phyloP scores from a whole-genome alignment of 169 alveolate species.

The Cryptosporidium baileyi region DNA sequence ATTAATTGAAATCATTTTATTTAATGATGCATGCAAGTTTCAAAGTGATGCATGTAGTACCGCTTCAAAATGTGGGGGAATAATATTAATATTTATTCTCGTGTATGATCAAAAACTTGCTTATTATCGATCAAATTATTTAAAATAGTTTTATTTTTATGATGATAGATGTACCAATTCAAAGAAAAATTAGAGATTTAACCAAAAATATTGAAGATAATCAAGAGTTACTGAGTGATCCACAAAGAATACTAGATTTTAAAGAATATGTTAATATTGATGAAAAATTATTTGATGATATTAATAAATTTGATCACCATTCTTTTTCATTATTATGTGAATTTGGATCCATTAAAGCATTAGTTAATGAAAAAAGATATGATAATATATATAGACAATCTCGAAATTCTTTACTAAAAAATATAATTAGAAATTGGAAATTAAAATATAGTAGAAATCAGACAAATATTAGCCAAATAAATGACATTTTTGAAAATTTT shows the following conservation, averaged over 20 bases:
- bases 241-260: constrained; percentile 22
- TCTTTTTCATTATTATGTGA: constrained; percentile 53
- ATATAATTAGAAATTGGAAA: constrained; percentile 20
- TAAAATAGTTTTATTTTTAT: too few species aligned
- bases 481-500: background rate
- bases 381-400: constrained; percentile 33
- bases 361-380: constrained; percentile 45
- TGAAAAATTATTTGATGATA: constrained; percentile 16
- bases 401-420: constrained; percentile 7
- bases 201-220: constrained; percentile 5
- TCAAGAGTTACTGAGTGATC: constrained; percentile 45
- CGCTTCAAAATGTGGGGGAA: too few species aligned
- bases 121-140: too few species aligned
- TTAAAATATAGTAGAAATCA: background rate
- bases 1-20: too few species aligned
- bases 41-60: too few species aligned
- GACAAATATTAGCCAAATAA: background rate
- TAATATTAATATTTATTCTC: too few species aligned
- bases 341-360: constrained; percentile 60
- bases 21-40: too few species aligned
- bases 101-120: too few species aligned
- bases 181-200: constrained; percentile 28
- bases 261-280: constrained; percentile 25
- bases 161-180: constrained; percentile 29
- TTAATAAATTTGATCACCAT: background rate